phyloP scores from a whole-genome alignment of 1,284 basidiomycete species.

The Sporisorium sorghi region DNA sequence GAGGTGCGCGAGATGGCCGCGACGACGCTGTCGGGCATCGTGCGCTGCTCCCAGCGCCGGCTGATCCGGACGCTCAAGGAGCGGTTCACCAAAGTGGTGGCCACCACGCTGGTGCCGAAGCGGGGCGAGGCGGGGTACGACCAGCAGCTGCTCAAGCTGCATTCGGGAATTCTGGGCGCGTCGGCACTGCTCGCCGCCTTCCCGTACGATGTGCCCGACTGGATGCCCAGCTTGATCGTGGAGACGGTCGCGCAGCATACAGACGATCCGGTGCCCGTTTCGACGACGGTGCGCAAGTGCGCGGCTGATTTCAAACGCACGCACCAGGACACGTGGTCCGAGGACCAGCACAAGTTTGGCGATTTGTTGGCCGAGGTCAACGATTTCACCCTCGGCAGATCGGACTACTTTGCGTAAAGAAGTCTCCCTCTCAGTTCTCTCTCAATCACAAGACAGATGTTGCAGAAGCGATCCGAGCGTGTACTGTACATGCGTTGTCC shows the following conservation, averaged over 20 bases:
- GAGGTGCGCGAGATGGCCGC: constrained; percentile 68
- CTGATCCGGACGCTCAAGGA: constrained; percentile 80
- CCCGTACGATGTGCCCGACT: constrained; percentile 85
- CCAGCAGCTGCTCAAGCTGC: constrained; percentile 79
- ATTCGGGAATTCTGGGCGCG: constrained; percentile 88
- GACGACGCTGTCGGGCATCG: constrained; percentile 82
- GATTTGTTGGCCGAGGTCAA: constrained; percentile 70
- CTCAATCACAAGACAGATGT: not conserved
- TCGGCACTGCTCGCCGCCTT: constrained; percentile 83
- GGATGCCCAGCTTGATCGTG: constrained; percentile 81
- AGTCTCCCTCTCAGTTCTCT: no score
- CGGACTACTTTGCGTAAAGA: constrained; percentile 68
- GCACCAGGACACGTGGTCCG: constrained; percentile 82
- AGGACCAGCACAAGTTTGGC: constrained; percentile 89
- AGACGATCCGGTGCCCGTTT: constrained; percentile 90
- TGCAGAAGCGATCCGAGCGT: no score
- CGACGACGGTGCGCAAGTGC: constrained; percentile 86
- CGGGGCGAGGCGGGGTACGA: constrained; percentile 77
- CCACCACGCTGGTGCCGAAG: constrained; percentile 72
- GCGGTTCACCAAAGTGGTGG: constrained; percentile 56
- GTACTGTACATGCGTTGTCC: no score
- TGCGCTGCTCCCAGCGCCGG: constrained; percentile 90
- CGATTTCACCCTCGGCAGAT: constrained; percentile 64
- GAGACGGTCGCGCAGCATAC: constrained; percentile 78
- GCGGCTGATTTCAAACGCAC: constrained; percentile 86